Evolutionary conservation across 1,139 yeast genomes (phyloP).

Genomic region (Saccharomyces hybrid): DNA sequence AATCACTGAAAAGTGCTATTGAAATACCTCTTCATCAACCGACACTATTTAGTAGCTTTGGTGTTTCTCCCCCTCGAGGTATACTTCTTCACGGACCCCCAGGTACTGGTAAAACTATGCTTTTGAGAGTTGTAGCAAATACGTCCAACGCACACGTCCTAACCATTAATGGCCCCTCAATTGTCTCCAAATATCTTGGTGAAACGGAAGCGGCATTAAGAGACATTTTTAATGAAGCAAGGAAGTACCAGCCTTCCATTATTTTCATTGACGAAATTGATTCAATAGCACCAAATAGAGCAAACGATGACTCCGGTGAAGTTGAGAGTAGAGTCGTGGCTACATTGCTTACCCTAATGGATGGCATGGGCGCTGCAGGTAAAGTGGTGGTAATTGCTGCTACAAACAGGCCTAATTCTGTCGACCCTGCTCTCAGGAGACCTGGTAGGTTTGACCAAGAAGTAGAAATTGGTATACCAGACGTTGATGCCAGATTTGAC

Average conservation of each 20-base stretch:
- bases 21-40: slow-evolving; percentile 80
- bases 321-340: slow-evolving; percentile 87
- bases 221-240: slow-evolving; percentile 77
- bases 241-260: slow-evolving; percentile 74
- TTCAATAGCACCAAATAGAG: slow-evolving; percentile 76
- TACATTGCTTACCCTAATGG: slow-evolving; percentile 80
- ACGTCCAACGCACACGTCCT: slow-evolving; percentile 70
- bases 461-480: slow-evolving; percentile 73
- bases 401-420: slow-evolving; percentile 68
- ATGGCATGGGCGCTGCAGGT: slow-evolving; percentile 68
- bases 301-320: slow-evolving; percentile 79
- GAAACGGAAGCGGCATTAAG: slow-evolving; percentile 84
- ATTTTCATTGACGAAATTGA: slow-evolving; percentile 89
- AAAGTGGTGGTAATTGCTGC: slow-evolving; percentile 75
- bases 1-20: slow-evolving; percentile 54
- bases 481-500: slow-evolving; percentile 55
- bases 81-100: slow-evolving; percentile 90
- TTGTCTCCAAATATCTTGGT: slow-evolving; percentile 85
- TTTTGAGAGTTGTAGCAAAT: slow-evolving; percentile 71
- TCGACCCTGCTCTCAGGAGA: slow-evolving; percentile 81
- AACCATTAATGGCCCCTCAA: slow-evolving; percentile 83
- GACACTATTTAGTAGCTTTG: slow-evolving; percentile 67
- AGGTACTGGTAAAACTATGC: slow-evolving; percentile 94
- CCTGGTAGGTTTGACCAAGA: slow-evolving; percentile 93
- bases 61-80: slow-evolving; percentile 89